phyloP scores from a whole-genome alignment of 768 basidiomycete genomes.

The Podaxis sp. region DNA sequence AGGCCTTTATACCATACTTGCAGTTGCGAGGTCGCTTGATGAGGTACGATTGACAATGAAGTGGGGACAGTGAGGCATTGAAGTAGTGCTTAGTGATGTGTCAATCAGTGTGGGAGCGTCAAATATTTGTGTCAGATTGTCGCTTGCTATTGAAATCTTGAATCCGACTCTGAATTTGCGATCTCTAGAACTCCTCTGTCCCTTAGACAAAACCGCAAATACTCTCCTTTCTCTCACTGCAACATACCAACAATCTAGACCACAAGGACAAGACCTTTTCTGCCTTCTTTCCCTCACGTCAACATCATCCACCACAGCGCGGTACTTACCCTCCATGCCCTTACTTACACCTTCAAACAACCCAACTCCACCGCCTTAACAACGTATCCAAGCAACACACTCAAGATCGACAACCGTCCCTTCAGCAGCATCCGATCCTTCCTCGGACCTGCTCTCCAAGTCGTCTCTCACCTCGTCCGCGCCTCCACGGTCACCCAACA shows the following conservation, averaged over 20 bases:
- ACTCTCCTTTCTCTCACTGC: no score
- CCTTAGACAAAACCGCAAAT: constrained; percentile 38
- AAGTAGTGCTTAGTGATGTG: no score
- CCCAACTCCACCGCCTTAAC: constrained; percentile 18
- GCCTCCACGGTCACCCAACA: constrained; percentile 58
- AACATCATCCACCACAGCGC: constrained; percentile 11
- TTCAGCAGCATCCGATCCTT: constrained; percentile 50
- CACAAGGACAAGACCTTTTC: constrained; percentile 2
- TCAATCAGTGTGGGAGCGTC: no score
- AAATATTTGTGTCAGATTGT: no score
- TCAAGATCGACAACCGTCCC: constrained; percentile 17
- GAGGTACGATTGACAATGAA: no score
- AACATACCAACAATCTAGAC: background rate
- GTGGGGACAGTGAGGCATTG: no score
- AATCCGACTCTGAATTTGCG: constrained; percentile 58
- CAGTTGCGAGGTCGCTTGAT: no score
- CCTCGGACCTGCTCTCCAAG: constrained; percentile 60
- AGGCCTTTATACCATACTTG: no score
- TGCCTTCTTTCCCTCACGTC: constrained; percentile 15
- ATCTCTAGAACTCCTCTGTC: constrained; percentile 67
- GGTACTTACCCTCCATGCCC: constrained; percentile 16
- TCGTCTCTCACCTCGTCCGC: constrained; percentile 24
- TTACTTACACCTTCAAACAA: constrained; percentile 28
- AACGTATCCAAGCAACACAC: background rate
- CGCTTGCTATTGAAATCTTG: constrained; percentile 23